Evolutionary conservation across 202 grass and related monocot species (phyloP), one percentile per base, ranked within the genome.

Genomic region (Setaria viridis): DNA sequence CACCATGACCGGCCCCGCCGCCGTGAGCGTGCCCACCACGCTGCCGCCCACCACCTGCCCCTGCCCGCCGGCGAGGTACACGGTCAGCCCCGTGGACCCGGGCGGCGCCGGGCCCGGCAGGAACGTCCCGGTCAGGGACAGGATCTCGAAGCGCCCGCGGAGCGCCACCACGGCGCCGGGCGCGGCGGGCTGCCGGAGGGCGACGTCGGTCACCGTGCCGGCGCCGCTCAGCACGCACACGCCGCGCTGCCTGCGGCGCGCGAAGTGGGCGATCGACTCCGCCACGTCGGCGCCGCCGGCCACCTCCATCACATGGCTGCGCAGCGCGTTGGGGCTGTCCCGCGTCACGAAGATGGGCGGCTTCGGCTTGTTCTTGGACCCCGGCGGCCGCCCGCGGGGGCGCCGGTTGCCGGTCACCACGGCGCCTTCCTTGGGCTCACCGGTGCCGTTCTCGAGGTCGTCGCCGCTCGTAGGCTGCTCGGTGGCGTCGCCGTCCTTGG

Each of bases 201-300:
- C 85, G 7, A 97, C 91, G 81, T 94, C 90, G 46, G 82, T 48
- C 9, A 97, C 89, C 17, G 80, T 88, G 25, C 94, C 94, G 2
- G 89, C 62, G 13, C 91, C 94, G 85, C 89, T 94, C 80, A 97
- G 83, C 87, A 97, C 94, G 81, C 91, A 97, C 14, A 97, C 94
- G 62, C 89, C 91, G 58, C 89, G 87, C 91, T 93, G 91, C 34
- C 87, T 49, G 59, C 89, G 82, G 14, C 91, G 91, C 3, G 94
- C 81, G 76, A 97, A 94, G 80, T 88, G 87, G 3, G 94, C 91
- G 78, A 97, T 97, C 63, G 94, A 87, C 41, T 93, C 89, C 21
- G 89, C 91, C 30, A 97, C 76, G 84, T 97, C 94, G 32, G 94
- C 85, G 45, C 94, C 94, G 81, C 79, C 76, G 62, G 89, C 87